A percentile compares a stretch with the other conserved stretches of the same genome.
Conservation (phyloP, 2,329 filamentous ascomycete species). For the Remersonia thermophila region DNA sequence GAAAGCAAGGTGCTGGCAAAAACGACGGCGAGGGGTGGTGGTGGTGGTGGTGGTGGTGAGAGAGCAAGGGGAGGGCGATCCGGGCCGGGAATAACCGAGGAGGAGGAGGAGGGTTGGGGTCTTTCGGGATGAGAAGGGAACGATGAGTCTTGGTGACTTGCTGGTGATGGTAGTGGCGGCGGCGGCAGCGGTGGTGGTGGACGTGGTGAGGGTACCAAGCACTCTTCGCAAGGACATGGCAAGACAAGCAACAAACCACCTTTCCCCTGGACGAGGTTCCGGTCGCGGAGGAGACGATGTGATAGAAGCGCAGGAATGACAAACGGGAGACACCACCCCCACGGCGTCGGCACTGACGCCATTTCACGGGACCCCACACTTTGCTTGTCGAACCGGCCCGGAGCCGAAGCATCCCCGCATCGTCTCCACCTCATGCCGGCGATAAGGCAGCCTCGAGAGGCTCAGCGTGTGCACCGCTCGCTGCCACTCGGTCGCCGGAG, state of each 20-base stretch:
- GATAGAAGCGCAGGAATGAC: no score
- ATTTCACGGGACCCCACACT: conserved; percentile 6
- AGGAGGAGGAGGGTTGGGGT: not conserved
- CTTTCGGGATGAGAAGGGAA: conserved; percentile 4
- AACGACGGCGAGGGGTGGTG: conserved; percentile 1
- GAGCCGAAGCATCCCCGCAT: conserved; percentile 8
- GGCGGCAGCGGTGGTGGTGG: not conserved
- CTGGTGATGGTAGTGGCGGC: conserved; percentile 4
- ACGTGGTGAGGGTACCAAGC: not conserved
- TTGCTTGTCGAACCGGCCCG: conserved; percentile 10
- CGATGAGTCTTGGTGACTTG: no score
- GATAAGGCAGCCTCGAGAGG: conserved; percentile 6
- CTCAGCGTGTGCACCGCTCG: no score
- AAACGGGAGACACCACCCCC: conserved; percentile 3
- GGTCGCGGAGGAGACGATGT: conserved; percentile 1
- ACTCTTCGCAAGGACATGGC: conserved; percentile 7
- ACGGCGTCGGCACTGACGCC: conserved; percentile 10
- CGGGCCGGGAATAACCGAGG: no score
- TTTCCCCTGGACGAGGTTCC: not conserved
- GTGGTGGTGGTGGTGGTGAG: not conserved
- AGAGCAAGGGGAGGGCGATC: no score
- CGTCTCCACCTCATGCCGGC: conserved; percentile 5
- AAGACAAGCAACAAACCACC: not conserved
- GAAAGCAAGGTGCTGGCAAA: not conserved
- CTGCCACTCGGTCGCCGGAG: no score